Base-by-base conservation (phyloP, 2,329 filamentous ascomycete genomes). In the Penicillium sp. region DNA sequence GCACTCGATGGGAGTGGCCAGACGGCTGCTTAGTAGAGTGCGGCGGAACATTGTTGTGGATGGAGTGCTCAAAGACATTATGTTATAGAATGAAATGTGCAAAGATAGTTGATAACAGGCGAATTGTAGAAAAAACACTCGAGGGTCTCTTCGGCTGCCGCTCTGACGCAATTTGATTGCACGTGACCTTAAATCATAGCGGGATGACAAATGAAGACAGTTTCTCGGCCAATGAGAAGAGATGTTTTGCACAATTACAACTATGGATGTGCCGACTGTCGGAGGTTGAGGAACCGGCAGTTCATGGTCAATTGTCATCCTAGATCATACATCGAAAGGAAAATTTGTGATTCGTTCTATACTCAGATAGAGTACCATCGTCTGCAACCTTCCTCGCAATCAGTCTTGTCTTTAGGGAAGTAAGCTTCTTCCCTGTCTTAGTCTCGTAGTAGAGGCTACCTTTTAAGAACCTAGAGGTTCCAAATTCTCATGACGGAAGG, bases 141-240 rank as follows among this genome's bases (percentile, higher is more conserved):
- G 34, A 52, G 53, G 41, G 21, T 47, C 36, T 41, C 29, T 45
- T 25, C 21, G 43, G 44, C 48, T 51, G 56, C 56, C 55, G 51
- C 63, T 70, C 68, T 72, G 70, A 72, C 68, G 70, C 69, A 72
- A 72, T 72, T 57, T 47, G 31, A 38, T 21, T 5, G 8, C 70
- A 72, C 65, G 68, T 72, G 70, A 68, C 49, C 27, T 21, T 6
- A 29, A 33, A 46, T 38, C 41, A 27, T 25, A 16, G 27, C 16
- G 29, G 31, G 61, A 65, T 72, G 68, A 72, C 68, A 70, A 72
- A 72, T 69, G 33, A 5, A 23, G n/a, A 13, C 11, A 9, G 27
- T 21, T 3, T 19, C 25, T 7, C 25, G 25, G n/a, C 69, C 65
- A 71, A 70, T 70, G 46, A 66, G 38, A 60, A 52, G 11, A 10